These are phyloP conservation scores for Trametes sp. DNA, from an alignment of 1,284 basidiomycete species.

Conservation along the genomic window DNA sequence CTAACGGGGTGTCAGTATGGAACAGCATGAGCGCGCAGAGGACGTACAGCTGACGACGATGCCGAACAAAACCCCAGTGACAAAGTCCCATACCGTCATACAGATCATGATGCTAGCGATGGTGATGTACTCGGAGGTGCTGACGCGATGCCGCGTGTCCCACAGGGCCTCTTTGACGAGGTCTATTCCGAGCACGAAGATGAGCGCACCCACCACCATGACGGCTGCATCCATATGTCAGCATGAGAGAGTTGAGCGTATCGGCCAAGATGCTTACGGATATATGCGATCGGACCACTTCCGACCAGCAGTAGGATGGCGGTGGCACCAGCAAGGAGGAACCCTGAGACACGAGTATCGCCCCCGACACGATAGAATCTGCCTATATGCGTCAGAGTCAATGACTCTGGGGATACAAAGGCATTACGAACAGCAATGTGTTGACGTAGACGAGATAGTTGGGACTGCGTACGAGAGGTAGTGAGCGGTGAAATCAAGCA, in stretches of 20 bases:
- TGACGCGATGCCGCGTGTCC: constrained; percentile 93
- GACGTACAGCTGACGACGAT: constrained; percentile 87
- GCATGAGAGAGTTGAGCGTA: neutral
- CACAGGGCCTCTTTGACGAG: constrained; percentile 95
- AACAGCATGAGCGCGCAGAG: neutral
- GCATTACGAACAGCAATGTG: constrained; percentile 77
- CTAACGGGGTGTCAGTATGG: constrained; percentile 44
- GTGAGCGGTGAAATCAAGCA: neutral
- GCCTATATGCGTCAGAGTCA: neutral
- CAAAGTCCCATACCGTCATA: constrained; percentile 96
- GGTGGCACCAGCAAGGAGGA: constrained; percentile 86
- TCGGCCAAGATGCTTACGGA: constrained; percentile 70
- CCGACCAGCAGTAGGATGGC: constrained; percentile 81
- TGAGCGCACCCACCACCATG: constrained; percentile 90
- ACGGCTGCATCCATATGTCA: constrained; percentile 77
- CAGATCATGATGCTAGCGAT: constrained; percentile 85
- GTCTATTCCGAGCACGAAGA: constrained; percentile 95
- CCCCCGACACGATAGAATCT: constrained; percentile 97
- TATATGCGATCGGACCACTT: constrained; percentile 85
- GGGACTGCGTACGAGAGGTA: constrained; percentile 52
- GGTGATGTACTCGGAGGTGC: constrained; percentile 79
- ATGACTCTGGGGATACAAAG: neutral
- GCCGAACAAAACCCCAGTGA: constrained; percentile 92
- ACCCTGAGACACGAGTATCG: constrained; percentile 82
- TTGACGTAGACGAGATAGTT: constrained; percentile 93